These are phyloP conservation scores for Calocybe gambosa DNA, from an alignment of 1,284 basidiomycete genomes.

Conservation along the genomic window DNA sequence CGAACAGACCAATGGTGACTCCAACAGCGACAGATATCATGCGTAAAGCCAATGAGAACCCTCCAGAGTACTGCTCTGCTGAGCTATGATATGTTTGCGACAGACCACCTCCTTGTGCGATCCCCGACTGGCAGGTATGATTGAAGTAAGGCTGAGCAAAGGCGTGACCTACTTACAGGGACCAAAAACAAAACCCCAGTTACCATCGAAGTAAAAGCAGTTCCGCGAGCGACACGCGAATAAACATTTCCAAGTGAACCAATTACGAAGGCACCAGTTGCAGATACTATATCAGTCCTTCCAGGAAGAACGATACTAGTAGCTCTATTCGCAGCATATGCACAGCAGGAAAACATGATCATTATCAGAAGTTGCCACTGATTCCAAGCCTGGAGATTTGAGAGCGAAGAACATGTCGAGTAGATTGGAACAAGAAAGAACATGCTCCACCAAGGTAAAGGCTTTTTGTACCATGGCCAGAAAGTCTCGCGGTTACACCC, in stretches of 20 bases:
- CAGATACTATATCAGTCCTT: conserved; percentile 56
- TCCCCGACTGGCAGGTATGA: conserved; percentile 56
- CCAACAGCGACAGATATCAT: conserved; percentile 88
- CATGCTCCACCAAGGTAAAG: conserved; percentile 72
- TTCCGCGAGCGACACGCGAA: conserved; percentile 70
- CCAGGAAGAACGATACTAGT: conserved; percentile 44
- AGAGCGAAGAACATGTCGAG: conserved; percentile 70
- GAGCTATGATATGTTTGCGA: conserved; percentile 62
- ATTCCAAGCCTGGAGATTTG: conserved; percentile 67
- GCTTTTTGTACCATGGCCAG: conserved; percentile 75
- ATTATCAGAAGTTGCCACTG: conserved; percentile 69
- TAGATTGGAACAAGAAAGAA: conserved; percentile 78
- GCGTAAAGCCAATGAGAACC: conserved; percentile 61
- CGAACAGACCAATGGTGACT: conserved; percentile 79
- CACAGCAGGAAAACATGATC: conserved; percentile 72
- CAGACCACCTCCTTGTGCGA: conserved; percentile 79
- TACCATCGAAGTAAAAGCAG: conserved; percentile 87
- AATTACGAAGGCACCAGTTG: conserved; percentile 77
- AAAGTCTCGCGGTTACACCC: conserved; percentile 67
- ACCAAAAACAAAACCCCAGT: conserved; percentile 82
- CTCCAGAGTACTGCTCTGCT: conserved; percentile 61
- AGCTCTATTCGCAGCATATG: conserved; percentile 66
- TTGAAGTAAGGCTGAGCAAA: neutral
- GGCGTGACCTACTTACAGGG: conserved; percentile 44
- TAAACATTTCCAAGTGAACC: conserved; percentile 79